A percentile compares a stretch with the other conserved stretches of the same genome.
Evolutionary conservation across 2,329 filamentous ascomycete species (phyloP).

Genomic region (Metarhizium album): DNA sequence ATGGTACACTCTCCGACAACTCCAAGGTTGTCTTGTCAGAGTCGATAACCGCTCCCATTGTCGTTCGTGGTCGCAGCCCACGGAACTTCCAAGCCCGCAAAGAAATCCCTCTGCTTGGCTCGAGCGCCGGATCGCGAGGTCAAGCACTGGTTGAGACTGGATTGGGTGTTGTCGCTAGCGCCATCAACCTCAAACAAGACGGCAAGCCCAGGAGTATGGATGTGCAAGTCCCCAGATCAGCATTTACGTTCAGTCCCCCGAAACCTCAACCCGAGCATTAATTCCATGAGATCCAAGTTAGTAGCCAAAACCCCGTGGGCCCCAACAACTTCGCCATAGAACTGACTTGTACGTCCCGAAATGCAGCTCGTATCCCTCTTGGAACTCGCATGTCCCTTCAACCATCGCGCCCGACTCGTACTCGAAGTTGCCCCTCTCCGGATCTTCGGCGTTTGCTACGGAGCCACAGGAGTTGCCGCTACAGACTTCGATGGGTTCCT

Average conservation of each 20-base stretch:
- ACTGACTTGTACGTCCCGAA: constrained; percentile 37
- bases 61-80: constrained; percentile 85
- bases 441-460: constrained; percentile 33
- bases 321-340: too few relatives aligned
- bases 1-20: constrained; percentile 76
- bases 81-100: constrained; percentile 92
- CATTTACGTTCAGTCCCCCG: constrained; percentile 47
- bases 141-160: constrained; percentile 60
- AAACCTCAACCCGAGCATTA: constrained; percentile 44
- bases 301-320: constrained; percentile 16
- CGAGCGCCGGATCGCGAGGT: constrained; percentile 64
- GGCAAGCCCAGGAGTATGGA: constrained; percentile 39
- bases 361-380: constrained; percentile 45
- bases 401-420: constrained; percentile 41
- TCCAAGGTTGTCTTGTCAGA: constrained; percentile 73
- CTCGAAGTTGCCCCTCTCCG: constrained; percentile 41
- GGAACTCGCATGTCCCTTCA: constrained; percentile 41
- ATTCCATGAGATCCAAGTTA: constrained; percentile 47
- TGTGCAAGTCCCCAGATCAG: constrained; percentile 43
- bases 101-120: constrained; percentile 76
- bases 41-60: constrained; percentile 78
- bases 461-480: constrained; percentile 45
- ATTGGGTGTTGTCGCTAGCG: constrained; percentile 48
- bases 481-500: constrained; percentile 39
- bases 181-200: constrained; percentile 44